Conservation (phyloP, 768 basidiomycete genomes). For the Suillus plorans region DNA sequence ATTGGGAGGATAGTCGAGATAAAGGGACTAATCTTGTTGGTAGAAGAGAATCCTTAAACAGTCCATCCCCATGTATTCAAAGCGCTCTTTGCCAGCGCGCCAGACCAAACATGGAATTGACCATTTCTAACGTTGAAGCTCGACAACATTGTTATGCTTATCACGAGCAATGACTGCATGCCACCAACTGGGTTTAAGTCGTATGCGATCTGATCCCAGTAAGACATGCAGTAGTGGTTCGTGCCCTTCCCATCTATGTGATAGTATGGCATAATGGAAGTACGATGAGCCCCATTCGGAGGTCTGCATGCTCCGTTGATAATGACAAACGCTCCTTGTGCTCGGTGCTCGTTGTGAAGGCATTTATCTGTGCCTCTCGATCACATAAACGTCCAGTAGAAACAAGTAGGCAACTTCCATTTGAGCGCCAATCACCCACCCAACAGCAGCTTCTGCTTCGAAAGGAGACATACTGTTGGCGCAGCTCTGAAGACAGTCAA, state of each 20-base stretch:
- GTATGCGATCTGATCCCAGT: not conserved
- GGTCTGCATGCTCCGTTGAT: not conserved
- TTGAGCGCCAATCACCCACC: not conserved
- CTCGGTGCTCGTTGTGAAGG: not conserved
- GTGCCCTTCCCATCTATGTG: not conserved
- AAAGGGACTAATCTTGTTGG: not conserved
- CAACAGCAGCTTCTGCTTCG: not conserved
- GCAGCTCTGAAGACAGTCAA: not conserved
- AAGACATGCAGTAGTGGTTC: not conserved
- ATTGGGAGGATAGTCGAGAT: no score
- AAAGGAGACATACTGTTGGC: not conserved
- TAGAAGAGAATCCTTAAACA: not conserved
- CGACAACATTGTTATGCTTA: not conserved
- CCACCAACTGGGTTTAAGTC: not conserved
- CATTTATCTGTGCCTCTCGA: not conserved
- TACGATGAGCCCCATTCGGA: not conserved
- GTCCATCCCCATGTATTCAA: not conserved
- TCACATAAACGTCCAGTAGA: not conserved
- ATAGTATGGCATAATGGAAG: not conserved
- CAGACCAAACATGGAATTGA: not conserved
- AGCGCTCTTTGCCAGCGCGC: not conserved
- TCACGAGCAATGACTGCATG: not conserved
- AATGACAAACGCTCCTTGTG: not conserved
- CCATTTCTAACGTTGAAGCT: not conserved
- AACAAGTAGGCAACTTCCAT: not conserved